phyloP scores from a whole-genome alignment of 345 rosid species.

The Iberis pinnata region DNA sequence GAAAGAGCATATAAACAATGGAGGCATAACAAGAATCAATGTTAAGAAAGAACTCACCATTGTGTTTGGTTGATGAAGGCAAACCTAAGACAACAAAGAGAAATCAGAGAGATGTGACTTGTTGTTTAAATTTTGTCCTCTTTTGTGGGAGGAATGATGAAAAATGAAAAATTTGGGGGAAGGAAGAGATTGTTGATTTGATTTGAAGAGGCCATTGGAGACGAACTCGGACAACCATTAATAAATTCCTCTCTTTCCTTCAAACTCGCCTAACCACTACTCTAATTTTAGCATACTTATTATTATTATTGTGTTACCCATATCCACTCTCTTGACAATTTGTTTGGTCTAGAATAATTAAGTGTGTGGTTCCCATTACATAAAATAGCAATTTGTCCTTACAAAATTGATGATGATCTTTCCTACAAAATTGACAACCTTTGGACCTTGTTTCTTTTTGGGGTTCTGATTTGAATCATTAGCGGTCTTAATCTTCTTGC shows the following conservation, averaged over 20 bases:
- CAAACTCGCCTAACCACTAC: constrained; percentile 16
- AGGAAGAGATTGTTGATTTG: constrained; percentile 44
- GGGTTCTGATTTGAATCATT: constrained; percentile 20
- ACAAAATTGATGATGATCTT: constrained; percentile 31
- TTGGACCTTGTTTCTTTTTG: constrained; percentile 58
- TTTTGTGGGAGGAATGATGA: constrained; percentile 29
- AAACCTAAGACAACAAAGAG: constrained; percentile 14
- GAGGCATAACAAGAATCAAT: neutral
- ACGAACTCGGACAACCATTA: constrained; percentile 33
- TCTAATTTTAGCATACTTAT: constrained; percentile 22
- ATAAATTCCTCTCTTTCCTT: constrained; percentile 6
- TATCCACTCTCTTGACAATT: neutral
- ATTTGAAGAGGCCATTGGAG: constrained; percentile 34
- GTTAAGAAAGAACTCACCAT: constrained; percentile 24
- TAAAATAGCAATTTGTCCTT: neutral
- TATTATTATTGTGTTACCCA: constrained; percentile 8
- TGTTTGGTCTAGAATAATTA: neutral
- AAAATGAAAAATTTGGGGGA: constrained; percentile 27
- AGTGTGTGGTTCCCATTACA: constrained; percentile 7
- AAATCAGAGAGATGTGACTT: neutral
- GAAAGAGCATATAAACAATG: too few relatives aligned
- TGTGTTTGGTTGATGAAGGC: constrained; percentile 21
- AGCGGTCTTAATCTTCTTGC: constrained; percentile 27
- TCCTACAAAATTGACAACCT: constrained; percentile 66
- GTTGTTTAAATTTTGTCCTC: neutral